Evolutionary conservation across 1,284 basidiomycete species (phyloP).

Genomic region (Lignosus rhinocerotis): DNA sequence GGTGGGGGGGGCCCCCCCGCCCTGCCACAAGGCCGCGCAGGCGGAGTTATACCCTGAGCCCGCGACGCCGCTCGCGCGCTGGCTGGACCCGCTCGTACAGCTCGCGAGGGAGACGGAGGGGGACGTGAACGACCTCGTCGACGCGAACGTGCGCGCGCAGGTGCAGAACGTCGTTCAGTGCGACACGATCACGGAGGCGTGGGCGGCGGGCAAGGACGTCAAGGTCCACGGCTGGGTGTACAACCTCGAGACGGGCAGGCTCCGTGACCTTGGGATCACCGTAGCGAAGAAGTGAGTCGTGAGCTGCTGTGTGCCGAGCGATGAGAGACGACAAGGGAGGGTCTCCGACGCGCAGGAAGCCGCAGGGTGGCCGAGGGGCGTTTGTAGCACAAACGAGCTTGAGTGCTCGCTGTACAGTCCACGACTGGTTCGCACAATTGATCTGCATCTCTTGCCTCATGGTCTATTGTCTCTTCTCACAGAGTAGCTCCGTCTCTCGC

Average conservation of each 20-base stretch:
- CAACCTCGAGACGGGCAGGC: constrained; percentile 66
- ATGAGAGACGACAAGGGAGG: no score
- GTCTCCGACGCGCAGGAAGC: no score
- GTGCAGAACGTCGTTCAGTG: constrained; percentile 72
- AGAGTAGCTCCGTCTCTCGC: neutral
- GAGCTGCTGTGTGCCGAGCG: neutral
- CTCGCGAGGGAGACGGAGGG: constrained; percentile 47
- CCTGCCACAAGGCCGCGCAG: constrained; percentile 50
- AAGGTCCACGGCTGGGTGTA: constrained; percentile 88
- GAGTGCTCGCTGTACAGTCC: neutral
- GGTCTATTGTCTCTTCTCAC: neutral
- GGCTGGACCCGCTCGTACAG: constrained; percentile 71
- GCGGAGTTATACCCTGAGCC: constrained; percentile 35
- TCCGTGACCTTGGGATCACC: constrained; percentile 67
- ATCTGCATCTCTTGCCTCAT: no score
- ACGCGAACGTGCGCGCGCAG: constrained; percentile 77
- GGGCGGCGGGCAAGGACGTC: constrained; percentile 68
- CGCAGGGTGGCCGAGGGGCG: no score
- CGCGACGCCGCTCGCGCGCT: constrained; percentile 61
- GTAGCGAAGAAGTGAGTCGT: constrained; percentile 12
- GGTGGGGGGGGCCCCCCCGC: constrained; percentile 78
- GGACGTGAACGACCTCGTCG: constrained; percentile 51
- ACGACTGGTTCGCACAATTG: neutral
- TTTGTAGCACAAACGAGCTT: neutral
- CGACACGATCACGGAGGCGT: constrained; percentile 67